A percentile compares a stretch with the other conserved stretches of the same genome.
Conservation (phyloP, 2,329 filamentous ascomycete species). For the Leptographium wingfieldii region DNA sequence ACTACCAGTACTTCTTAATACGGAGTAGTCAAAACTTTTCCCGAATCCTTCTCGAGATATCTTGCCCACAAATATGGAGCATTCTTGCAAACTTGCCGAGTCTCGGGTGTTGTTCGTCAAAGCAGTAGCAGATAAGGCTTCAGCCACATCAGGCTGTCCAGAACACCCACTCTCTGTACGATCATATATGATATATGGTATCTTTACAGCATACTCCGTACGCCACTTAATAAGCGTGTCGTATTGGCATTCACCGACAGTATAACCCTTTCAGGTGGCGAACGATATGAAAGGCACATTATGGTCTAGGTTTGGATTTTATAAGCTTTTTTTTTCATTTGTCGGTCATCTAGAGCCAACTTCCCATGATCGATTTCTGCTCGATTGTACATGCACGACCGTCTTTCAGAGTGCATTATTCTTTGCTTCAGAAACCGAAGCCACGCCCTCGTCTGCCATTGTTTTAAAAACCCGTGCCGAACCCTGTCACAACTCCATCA, state of each 20-base stretch:
- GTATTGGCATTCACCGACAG: too few relatives aligned
- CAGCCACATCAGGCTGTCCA: background rate
- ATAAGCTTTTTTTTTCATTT: slow-evolving; percentile 3
- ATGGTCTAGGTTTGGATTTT: background rate
- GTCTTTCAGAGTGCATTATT: slow-evolving; percentile 2
- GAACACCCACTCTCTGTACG: too few relatives aligned
- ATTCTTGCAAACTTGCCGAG: too few relatives aligned
- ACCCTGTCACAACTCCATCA: slow-evolving; percentile 9
- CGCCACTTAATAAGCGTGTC: background rate
- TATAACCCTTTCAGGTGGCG: too few relatives aligned
- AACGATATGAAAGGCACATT: background rate
- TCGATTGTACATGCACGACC: slow-evolving; percentile 5
- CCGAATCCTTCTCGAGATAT: too few relatives aligned
- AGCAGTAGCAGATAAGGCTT: too few relatives aligned
- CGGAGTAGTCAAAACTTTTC: too few relatives aligned
- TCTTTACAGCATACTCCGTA: background rate
- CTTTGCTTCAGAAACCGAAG: background rate
- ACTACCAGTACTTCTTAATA: too few relatives aligned
- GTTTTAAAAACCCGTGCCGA: background rate
- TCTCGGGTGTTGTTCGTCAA: too few relatives aligned
- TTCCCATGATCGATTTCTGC: background rate
- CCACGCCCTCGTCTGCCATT: background rate
- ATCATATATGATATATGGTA: too few relatives aligned
- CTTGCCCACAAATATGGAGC: too few relatives aligned
- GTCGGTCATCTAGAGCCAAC: background rate